Evolutionary conservation across 495 filamentous ascomycete species (phyloP).

Genomic region (Lentithecium fluviatile): DNA sequence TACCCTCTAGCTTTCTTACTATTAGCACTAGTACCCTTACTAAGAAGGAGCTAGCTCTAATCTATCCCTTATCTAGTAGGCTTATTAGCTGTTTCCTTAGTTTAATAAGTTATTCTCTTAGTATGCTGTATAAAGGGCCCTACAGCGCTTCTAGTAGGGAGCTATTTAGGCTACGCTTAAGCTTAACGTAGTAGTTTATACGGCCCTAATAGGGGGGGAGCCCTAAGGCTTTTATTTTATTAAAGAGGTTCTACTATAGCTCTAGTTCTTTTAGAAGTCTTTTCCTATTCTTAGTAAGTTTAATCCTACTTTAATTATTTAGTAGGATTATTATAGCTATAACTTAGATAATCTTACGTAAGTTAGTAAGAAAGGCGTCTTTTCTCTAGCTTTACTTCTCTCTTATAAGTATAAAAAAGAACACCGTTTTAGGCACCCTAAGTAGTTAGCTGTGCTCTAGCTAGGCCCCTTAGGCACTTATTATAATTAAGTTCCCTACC

Average conservation of each 20-base stretch:
- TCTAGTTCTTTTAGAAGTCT: not conserved
- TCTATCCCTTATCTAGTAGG: slow-evolving; percentile 3
- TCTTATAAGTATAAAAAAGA: too few relatives aligned
- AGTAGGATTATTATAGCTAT: too few relatives aligned
- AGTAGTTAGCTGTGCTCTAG: too few relatives aligned
- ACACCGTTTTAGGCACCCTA: too few relatives aligned
- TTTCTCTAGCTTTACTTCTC: too few relatives aligned
- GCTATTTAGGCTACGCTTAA: not conserved
- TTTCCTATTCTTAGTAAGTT: not conserved
- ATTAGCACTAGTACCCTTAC: slow-evolving; percentile 5
- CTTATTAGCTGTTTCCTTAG: not conserved
- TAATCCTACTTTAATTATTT: too few relatives aligned
- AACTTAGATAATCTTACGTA: too few relatives aligned
- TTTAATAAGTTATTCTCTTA: not conserved
- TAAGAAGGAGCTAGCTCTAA: slow-evolving; percentile 1
- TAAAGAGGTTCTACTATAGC: not conserved
- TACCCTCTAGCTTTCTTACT: not conserved
- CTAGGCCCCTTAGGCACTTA: too few relatives aligned
- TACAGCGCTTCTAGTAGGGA: not conserved
- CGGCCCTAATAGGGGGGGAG: not conserved
- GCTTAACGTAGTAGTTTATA: slow-evolving; percentile 4
- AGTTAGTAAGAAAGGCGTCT: too few relatives aligned
- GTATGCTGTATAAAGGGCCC: slow-evolving; percentile 5
- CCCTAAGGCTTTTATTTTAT: not conserved
- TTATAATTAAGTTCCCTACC: too few relatives aligned